Evolutionary conservation across 2,329 filamentous ascomycete genomes (phyloP).

Genomic region (Nemania sp.): DNA sequence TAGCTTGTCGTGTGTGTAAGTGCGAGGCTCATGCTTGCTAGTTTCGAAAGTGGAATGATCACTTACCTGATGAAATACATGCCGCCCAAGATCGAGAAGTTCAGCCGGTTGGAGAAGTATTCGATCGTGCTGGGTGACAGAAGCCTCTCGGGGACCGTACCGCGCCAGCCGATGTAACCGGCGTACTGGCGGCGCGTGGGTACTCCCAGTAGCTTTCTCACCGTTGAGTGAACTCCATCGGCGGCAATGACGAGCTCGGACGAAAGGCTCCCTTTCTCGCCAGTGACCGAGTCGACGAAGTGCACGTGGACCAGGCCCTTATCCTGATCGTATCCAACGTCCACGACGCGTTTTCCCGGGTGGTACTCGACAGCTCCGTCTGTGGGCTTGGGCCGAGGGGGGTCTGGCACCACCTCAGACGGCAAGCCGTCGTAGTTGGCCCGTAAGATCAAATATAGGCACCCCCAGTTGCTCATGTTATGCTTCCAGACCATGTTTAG

Average conservation of each 20-base stretch:
- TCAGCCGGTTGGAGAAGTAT: neutral
- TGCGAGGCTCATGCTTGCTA: no score
- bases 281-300: neutral
- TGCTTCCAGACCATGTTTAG: neutral
- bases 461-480: neutral
- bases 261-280: neutral
- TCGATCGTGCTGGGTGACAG: neutral
- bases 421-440: neutral
- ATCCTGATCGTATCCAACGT: neutral
- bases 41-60: neutral
- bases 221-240: neutral
- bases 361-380: neutral
- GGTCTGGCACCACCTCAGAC: neutral
- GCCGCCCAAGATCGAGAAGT: neutral
- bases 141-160: neutral
- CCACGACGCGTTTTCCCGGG: neutral
- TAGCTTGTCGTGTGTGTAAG: neutral
- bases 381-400: neutral
- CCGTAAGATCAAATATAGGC: neutral
- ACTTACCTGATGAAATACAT: neutral
- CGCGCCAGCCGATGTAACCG: neutral
- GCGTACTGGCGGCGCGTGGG: neutral
- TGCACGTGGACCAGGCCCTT: neutral
- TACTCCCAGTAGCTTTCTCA: neutral
- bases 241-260: neutral